Evolutionary conservation across 1,284 basidiomycete species (phyloP).

Genomic region (Pulveroboletus sp.): DNA sequence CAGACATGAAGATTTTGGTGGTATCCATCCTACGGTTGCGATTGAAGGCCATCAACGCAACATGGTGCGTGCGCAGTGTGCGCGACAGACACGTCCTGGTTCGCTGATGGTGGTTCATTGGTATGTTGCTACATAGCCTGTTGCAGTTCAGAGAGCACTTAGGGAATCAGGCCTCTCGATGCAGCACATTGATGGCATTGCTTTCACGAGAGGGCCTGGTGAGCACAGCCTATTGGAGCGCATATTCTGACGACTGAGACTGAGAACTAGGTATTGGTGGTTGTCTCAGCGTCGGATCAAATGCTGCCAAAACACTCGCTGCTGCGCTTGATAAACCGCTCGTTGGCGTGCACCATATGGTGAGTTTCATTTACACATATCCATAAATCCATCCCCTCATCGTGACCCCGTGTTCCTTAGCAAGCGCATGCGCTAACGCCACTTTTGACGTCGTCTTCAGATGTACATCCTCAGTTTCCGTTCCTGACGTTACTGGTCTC

Average conservation of each 20-base stretch:
- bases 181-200: constrained; percentile 78
- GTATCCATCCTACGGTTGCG: constrained; percentile 82
- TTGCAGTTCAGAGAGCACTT: constrained; percentile 70
- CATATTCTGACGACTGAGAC: background rate
- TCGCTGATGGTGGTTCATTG: background rate
- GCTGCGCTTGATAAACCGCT: constrained; percentile 76
- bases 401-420: constrained; percentile 41
- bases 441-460: constrained; percentile 61
- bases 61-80: constrained; percentile 42
- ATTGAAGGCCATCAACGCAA: constrained; percentile 75
- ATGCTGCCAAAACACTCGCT: constrained; percentile 80
- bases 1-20: constrained; percentile 71
- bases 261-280: constrained; percentile 64
- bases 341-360: constrained; percentile 95
- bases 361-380: constrained; percentile 36
- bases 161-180: constrained; percentile 59
- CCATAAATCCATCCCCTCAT: background rate
- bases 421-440: constrained; percentile 94
- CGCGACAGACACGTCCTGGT: too few relatives aligned
- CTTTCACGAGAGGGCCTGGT: constrained; percentile 91
- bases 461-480: constrained; percentile 65
- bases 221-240: background rate
- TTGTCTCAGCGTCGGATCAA: constrained; percentile 76
- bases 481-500: constrained; percentile 87
- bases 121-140: constrained; percentile 73